These are phyloP conservation scores for Komagataella phaffii DNA, from an alignment of 805 yeast species.

Conservation along the genomic window DNA sequence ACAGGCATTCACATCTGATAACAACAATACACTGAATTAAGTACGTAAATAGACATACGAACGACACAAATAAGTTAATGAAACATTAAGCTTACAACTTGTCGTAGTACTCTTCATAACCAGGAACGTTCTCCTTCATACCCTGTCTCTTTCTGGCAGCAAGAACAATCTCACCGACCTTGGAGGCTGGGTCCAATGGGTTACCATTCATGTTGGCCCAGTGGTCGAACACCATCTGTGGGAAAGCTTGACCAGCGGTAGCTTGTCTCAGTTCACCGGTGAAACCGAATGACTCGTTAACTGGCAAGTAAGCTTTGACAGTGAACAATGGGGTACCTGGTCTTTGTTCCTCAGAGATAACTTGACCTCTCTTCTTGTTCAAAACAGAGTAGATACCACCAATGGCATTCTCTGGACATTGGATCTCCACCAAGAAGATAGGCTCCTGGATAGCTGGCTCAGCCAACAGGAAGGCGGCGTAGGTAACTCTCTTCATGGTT, in stretches of 20 bases:
- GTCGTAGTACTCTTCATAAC: slow-evolving; percentile 98
- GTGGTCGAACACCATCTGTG: slow-evolving; percentile 99
- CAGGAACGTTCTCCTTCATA: slow-evolving; percentile 94
- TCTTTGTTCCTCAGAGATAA: slow-evolving; percentile 97
- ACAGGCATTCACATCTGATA: neutral
- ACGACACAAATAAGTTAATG: neutral
- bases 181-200: slow-evolving; percentile 74
- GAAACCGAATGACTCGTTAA: slow-evolving; percentile 99
- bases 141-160: slow-evolving; percentile 88
- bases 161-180: slow-evolving; percentile 47
- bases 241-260: slow-evolving; percentile 99
- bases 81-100: slow-evolving; percentile 40
- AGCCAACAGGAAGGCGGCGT: slow-evolving; percentile 96
- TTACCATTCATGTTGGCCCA: slow-evolving; percentile 89
- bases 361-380: slow-evolving; percentile 99
- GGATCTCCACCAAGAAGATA: slow-evolving; percentile 97
- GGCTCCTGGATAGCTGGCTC: slow-evolving; percentile 99
- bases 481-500: slow-evolving; percentile 99
- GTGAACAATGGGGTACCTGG: slow-evolving; percentile 99
- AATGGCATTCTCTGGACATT: slow-evolving; percentile 98
- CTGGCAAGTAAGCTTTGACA: slow-evolving; percentile 99
- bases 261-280: slow-evolving; percentile 99
- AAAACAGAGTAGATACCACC: slow-evolving; percentile 99
- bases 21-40: neutral
- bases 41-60: neutral